phyloP scores from a whole-genome alignment of 2,329 filamentous ascomycete genomes.

The Clarireedia paspali region DNA sequence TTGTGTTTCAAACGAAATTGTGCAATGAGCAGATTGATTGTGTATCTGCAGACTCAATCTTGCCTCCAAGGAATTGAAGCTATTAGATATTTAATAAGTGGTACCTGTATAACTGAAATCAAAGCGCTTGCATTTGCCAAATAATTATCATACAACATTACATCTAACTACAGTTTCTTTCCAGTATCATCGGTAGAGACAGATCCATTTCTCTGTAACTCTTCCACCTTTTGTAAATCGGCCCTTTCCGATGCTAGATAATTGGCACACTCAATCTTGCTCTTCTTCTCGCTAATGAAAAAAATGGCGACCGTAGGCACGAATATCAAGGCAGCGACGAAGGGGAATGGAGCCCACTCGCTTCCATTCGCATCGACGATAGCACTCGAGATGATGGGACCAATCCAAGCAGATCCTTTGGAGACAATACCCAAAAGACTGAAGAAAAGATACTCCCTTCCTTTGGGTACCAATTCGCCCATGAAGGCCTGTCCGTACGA shows the following conservation, averaged over 20 bases:
- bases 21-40: no score
- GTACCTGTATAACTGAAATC: no score
- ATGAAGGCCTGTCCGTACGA: conserved; percentile 29
- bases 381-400: conserved; percentile 26
- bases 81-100: no score
- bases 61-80: no score
- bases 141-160: neutral
- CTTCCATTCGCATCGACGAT: conserved; percentile 26
- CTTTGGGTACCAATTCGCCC: conserved; percentile 26
- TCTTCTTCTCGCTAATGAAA: conserved; percentile 26
- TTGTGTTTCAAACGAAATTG: no score
- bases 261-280: conserved; percentile 24
- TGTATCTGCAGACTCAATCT: no score
- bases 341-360: conserved; percentile 25
- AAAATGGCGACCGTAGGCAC: conserved; percentile 27
- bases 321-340: conserved; percentile 24
- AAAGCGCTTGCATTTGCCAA: no score
- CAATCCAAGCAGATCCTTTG: conserved; percentile 28
- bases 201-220: neutral
- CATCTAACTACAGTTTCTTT: neutral
- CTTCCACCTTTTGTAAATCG: conserved; percentile 18
- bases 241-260: conserved; percentile 23
- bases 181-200: neutral
- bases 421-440: conserved; percentile 27
- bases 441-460: conserved; percentile 29